phyloP scores from a whole-genome alignment of 805 yeast genomes.

The Candida hungchunana region DNA sequence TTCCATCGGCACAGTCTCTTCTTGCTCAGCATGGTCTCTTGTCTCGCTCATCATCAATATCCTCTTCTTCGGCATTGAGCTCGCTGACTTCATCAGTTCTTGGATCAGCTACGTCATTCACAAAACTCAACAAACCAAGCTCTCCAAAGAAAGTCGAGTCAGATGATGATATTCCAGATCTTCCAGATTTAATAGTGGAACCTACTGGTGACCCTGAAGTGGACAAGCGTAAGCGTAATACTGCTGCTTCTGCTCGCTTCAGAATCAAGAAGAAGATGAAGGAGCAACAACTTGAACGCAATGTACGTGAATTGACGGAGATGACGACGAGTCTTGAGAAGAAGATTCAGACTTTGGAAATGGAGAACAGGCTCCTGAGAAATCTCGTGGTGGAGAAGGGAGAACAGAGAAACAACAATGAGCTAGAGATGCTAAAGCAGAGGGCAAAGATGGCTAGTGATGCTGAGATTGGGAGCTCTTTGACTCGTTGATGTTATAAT shows the following conservation, averaged over 20 bases:
- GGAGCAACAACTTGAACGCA: slow-evolving; percentile 86
- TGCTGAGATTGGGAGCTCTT: slow-evolving; percentile 1
- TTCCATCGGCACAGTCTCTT: not conserved
- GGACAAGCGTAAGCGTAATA: slow-evolving; percentile 81
- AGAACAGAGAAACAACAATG: slow-evolving; percentile 46
- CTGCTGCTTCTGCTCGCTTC: slow-evolving; percentile 93
- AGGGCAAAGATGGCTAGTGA: slow-evolving; percentile 32
- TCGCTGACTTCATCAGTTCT: not conserved
- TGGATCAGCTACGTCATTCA: not conserved
- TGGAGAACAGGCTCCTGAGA: slow-evolving; percentile 86
- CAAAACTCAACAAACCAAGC: slow-evolving; percentile 1
- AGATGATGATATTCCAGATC: slow-evolving; percentile 1
- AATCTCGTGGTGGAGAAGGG: slow-evolving; percentile 81
- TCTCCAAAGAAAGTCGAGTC: slow-evolving; percentile 4
- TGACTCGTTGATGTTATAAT: not conserved
- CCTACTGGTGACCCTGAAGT: slow-evolving; percentile 37
- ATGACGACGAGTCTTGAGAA: slow-evolving; percentile 61
- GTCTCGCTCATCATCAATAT: too few relatives aligned
- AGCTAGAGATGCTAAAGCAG: slow-evolving; percentile 48
- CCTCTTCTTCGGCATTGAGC: slow-evolving; percentile 1
- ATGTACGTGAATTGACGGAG: slow-evolving; percentile 68
- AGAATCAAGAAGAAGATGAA: slow-evolving; percentile 86
- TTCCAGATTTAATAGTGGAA: slow-evolving; percentile 13
- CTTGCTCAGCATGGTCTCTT: too few relatives aligned
- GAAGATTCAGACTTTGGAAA: slow-evolving; percentile 77